Evolutionary conservation across 441 rosid genomes (phyloP).

Genomic region (Pelargonium australe): DNA sequence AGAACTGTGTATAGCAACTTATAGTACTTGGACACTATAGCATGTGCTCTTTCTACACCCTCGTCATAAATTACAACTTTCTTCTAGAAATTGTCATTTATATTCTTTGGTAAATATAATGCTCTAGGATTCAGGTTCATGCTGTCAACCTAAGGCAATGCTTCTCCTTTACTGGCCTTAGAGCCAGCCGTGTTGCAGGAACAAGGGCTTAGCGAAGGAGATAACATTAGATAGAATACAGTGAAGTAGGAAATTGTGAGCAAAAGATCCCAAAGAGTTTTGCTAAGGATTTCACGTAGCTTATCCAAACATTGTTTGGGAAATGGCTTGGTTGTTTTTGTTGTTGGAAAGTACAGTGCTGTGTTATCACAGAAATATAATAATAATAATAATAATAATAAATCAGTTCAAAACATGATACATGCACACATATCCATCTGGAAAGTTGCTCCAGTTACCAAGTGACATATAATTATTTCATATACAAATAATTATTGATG

Average conservation of each 20-base stretch:
- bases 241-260: too few relatives aligned
- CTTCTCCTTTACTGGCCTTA: too few relatives aligned
- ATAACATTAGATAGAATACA: too few relatives aligned
- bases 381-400: neutral
- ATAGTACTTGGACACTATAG: neutral
- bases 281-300: too few relatives aligned
- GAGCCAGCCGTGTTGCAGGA: too few relatives aligned
- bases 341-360: neutral
- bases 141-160: too few relatives aligned
- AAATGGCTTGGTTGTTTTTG: too few relatives aligned
- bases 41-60: neutral
- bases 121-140: too few relatives aligned
- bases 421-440: neutral
- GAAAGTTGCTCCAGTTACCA: neutral
- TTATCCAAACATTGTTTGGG: too few relatives aligned
- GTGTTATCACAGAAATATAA: neutral
- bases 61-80: neutral
- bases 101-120: neutral
- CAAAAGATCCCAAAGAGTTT: too few relatives aligned
- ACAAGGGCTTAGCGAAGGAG: too few relatives aligned
- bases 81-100: neutral
- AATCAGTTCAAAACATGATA: neutral
- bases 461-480: neutral
- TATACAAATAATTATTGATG: neutral
- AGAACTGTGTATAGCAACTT: neutral